These are phyloP conservation scores for Fonsecaea erecta DNA, from an alignment of 2,329 filamentous ascomycete species.

Conservation along the genomic window DNA sequence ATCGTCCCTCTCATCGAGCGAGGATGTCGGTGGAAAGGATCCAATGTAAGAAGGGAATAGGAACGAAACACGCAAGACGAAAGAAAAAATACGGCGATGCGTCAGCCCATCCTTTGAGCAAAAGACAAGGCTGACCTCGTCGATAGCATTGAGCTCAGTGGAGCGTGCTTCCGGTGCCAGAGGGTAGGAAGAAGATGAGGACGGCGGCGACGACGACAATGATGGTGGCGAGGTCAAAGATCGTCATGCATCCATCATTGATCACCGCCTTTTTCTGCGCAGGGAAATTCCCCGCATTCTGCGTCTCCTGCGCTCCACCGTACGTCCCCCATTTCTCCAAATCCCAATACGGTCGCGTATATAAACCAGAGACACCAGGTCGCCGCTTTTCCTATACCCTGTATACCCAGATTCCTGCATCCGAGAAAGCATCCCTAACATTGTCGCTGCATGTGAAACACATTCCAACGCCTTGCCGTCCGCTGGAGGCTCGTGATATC, in stretches of 20 bases:
- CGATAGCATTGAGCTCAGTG: neutral
- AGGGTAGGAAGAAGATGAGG: neutral
- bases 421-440: too few species aligned
- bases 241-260: neutral
- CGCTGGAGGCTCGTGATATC: too few species aligned
- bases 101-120: constrained; percentile 44
- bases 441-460: too few species aligned
- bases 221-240: neutral
- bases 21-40: neutral
- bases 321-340: neutral
- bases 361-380: neutral
- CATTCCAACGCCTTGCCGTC: too few species aligned
- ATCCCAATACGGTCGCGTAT: neutral
- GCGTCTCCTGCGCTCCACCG: neutral
- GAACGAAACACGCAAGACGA: neutral
- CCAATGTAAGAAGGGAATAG: neutral
- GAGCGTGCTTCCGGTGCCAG: neutral
- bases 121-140: neutral
- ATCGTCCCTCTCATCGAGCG: neutral
- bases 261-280: neutral
- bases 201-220: neutral
- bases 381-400: too few species aligned
- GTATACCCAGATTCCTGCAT: too few species aligned
- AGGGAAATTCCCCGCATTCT: neutral
- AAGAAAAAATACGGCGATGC: neutral